Evolutionary conservation across 1,284 basidiomycete genomes (phyloP).

Genomic region (Fomitopsis pinicola): DNA sequence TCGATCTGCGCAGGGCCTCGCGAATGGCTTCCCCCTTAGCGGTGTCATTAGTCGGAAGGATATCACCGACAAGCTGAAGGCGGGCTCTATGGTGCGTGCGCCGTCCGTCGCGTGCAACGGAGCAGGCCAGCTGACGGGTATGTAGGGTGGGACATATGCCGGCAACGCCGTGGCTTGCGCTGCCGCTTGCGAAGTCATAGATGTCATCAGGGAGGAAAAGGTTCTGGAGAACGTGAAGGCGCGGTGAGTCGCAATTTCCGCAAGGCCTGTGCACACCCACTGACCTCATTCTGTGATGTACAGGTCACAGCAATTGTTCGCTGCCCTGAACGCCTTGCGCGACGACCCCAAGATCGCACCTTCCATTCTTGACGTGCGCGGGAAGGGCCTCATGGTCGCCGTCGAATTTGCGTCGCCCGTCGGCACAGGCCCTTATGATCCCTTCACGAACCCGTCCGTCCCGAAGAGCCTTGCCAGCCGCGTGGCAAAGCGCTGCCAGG

Average conservation of each 20-base stretch:
- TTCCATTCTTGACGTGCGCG: slow-evolving; percentile 74
- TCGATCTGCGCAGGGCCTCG: slow-evolving; percentile 58
- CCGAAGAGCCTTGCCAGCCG: slow-evolving; percentile 68
- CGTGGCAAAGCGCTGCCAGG: slow-evolving; percentile 79
- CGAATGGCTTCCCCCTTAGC: slow-evolving; percentile 92
- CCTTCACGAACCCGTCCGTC: slow-evolving; percentile 34
- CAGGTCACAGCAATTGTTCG: slow-evolving; percentile 74
- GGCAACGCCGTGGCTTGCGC: slow-evolving; percentile 90
- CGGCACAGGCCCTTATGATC: slow-evolving; percentile 39
- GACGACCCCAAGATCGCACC: slow-evolving; percentile 45
- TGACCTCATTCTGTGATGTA: neutral
- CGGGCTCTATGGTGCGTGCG: slow-evolving; percentile 69
- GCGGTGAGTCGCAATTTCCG: slow-evolving; percentile 39
- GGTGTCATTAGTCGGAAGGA: slow-evolving; percentile 82
- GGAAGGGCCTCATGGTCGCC: slow-evolving; percentile 76
- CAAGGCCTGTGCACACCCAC: neutral
- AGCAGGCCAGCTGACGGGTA: slow-evolving; percentile 6
- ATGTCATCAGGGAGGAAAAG: slow-evolving; percentile 75
- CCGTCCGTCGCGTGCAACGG: neutral
- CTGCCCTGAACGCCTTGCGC: slow-evolving; percentile 52
- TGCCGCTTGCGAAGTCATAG: slow-evolving; percentile 77
- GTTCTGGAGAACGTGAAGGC: slow-evolving; percentile 76
- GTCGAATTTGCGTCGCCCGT: slow-evolving; percentile 73
- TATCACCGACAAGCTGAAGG: slow-evolving; percentile 75
- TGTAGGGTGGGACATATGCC: slow-evolving; percentile 83